Conservation (phyloP, 2,329 filamentous ascomycete species). For the Colletotrichum gloeosporioides region DNA sequence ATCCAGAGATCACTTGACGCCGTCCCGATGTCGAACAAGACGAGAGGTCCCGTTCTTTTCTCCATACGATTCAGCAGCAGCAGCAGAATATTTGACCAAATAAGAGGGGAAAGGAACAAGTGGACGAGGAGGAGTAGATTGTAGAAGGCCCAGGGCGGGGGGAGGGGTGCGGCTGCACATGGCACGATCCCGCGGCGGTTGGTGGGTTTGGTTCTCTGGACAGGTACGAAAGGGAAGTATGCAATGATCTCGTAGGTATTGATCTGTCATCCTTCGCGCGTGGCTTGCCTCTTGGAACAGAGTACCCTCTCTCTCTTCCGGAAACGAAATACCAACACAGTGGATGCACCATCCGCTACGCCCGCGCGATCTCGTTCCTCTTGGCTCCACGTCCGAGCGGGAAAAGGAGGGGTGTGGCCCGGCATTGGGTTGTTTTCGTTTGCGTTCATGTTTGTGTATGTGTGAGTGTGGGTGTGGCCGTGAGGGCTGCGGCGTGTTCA, state of each 20-base stretch:
- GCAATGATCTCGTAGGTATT: neutral
- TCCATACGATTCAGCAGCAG: neutral
- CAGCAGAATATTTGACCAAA: neutral
- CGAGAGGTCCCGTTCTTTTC: neutral
- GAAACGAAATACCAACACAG: neutral
- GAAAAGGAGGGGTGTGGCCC: neutral
- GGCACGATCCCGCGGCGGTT: neutral
- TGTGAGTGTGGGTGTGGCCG: neutral
- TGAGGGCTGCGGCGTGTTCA: neutral
- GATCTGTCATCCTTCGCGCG: neutral
- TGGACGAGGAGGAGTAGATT: neutral
- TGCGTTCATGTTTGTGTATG: neutral
- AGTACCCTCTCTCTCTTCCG: neutral
- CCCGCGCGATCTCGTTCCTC: neutral
- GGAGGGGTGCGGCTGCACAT: neutral
- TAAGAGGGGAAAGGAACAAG: neutral
- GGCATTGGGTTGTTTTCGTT: neutral
- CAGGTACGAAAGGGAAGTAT: neutral
- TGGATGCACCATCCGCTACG: neutral
- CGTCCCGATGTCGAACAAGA: neutral
- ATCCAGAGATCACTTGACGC: slow-evolving; percentile 4
- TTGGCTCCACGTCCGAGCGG: neutral
- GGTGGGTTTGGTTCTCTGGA: neutral
- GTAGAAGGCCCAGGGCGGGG: neutral
- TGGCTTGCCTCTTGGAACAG: neutral